Percentiles rank a stretch among this genome's conserved stretches.
Evolutionary conservation across 768 basidiomycete genomes (phyloP).

Genomic region (Lyophyllum decastes): DNA sequence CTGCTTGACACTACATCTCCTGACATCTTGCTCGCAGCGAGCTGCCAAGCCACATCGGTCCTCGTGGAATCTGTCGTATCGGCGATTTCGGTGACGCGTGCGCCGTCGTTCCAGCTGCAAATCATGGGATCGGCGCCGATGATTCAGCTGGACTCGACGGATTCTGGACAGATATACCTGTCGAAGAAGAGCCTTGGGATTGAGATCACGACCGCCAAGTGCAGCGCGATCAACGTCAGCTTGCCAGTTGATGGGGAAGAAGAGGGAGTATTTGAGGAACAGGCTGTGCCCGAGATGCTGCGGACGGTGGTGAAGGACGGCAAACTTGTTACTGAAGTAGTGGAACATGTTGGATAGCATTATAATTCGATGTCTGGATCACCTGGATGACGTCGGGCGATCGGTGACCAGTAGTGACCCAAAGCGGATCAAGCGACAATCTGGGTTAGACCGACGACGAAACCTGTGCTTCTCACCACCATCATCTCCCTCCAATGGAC

Average conservation of each 20-base stretch:
- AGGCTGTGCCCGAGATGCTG: constrained; percentile 94
- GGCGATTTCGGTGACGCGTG: constrained; percentile 83
- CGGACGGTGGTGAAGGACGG: constrained; percentile 80
- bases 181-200: constrained; percentile 74
- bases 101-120: constrained; percentile 92
- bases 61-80: constrained; percentile 95
- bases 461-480: background rate
- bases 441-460: background rate
- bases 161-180: constrained; percentile 93
- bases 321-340: constrained; percentile 83
- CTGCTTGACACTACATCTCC: background rate
- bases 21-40: constrained; percentile 50
- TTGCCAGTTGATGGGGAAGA: constrained; percentile 86
- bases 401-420: background rate
- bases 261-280: constrained; percentile 89
- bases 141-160: constrained; percentile 91
- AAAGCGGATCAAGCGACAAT: constrained; percentile 12
- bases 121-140: constrained; percentile 90
- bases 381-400: constrained; percentile 1
- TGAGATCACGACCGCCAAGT: constrained; percentile 94
- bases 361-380: too few relatives aligned
- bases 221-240: constrained; percentile 89
- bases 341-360: constrained; percentile 76
- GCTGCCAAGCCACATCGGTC: constrained; percentile 85
- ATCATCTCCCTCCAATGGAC: constrained; percentile 52